These are phyloP conservation scores for Fonsecaea multimorphosa DNA, from an alignment of 2,329 filamentous ascomycete genomes.

Conservation along the genomic window DNA sequence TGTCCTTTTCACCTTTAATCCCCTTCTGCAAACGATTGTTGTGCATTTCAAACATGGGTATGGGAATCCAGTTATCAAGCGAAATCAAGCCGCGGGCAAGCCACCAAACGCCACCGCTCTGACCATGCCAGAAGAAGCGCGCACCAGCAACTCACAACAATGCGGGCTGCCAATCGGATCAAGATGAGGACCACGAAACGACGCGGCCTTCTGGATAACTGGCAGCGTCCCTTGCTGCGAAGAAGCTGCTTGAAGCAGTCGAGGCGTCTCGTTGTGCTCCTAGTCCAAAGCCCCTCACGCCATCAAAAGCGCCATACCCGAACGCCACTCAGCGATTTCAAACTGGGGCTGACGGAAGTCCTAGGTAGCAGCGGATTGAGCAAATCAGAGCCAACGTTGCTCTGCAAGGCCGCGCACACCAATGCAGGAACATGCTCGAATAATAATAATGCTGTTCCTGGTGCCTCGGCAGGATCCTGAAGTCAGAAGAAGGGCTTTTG, in stretches of 20 bases:
- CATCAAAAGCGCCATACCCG: background rate
- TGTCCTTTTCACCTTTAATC: background rate
- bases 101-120: slow-evolving; percentile 8
- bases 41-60: background rate
- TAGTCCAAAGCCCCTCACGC: slow-evolving; percentile 11
- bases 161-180: slow-evolving; percentile 2
- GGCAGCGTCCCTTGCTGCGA: background rate
- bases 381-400: slow-evolving; percentile 20
- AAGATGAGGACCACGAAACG: background rate
- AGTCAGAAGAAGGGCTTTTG: background rate
- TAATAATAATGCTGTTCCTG: slow-evolving; percentile 3
- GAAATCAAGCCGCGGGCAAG: slow-evolving; percentile 14
- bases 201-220: slow-evolving; percentile 5
- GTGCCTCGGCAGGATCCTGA: slow-evolving; percentile 23
- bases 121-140: background rate
- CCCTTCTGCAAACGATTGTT: background rate
- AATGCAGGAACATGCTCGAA: slow-evolving; percentile 26
- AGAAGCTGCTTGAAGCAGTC: slow-evolving; percentile 26
- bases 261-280: slow-evolving; percentile 18
- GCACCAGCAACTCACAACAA: background rate
- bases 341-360: background rate
- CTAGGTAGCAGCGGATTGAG: background rate
- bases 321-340: slow-evolving; percentile 11
- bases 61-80: slow-evolving; percentile 9
- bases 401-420: slow-evolving; percentile 12